phyloP scores from a whole-genome alignment of 148 eudicot species.

The Heliosperma pusillum region DNA sequence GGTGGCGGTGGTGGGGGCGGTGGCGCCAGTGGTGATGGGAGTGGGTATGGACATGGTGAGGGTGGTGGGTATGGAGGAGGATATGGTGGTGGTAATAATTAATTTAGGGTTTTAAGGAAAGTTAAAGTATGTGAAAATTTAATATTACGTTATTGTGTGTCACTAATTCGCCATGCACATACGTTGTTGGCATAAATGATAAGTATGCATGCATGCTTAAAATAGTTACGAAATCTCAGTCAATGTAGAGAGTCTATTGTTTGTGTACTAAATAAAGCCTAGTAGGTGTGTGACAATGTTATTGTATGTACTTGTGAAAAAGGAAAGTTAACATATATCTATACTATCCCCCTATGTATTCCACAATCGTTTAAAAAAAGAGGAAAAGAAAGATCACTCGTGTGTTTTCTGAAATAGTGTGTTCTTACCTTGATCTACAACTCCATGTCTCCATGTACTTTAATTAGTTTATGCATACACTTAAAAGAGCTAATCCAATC shows the following conservation, averaged over 20 bases:
- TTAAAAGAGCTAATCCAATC: too few species aligned
- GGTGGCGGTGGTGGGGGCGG: conserved; percentile 26
- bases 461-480: too few species aligned
- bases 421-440: too few species aligned
- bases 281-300: not conserved
- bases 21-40: conserved; percentile 19
- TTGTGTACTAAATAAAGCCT: not conserved
- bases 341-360: too few species aligned
- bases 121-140: too few species aligned
- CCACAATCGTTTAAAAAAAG: too few species aligned
- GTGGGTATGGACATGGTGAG: conserved; percentile 24
- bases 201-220: not conserved
- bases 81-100: conserved; percentile 20
- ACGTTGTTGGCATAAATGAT: not conserved
- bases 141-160: not conserved
- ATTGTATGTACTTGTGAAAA: not conserved
- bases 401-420: too few species aligned
- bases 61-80: conserved; percentile 31
- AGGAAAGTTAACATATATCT: too few species aligned
- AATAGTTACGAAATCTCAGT: not conserved
- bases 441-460: too few species aligned
- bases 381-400: too few species aligned
- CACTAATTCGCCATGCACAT: not conserved
- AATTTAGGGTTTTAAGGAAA: not conserved
- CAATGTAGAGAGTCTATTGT: not conserved